phyloP scores from a whole-genome alignment of 148 eudicot genomes.

The Fallopia convolvulus region DNA sequence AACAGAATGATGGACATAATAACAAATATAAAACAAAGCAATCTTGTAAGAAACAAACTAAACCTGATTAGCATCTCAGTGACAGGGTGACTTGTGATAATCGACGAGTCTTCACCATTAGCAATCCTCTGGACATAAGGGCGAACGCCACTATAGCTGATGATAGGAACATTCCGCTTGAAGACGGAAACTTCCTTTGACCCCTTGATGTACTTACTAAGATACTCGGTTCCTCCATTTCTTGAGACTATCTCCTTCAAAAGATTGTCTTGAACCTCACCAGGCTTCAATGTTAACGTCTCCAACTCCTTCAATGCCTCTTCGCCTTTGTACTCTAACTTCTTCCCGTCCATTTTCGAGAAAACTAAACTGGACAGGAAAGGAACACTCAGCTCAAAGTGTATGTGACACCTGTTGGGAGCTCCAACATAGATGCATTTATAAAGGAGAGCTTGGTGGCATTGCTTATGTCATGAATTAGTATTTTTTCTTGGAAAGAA shows the following conservation, averaged over 20 bases:
- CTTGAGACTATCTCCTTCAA: constrained; percentile 39
- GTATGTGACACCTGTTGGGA: background rate
- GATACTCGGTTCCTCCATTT: constrained; percentile 54
- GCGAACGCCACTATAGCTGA: constrained; percentile 36
- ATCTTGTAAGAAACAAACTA: constrained; percentile 15
- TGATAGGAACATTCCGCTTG: constrained; percentile 51
- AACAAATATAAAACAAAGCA: too few species aligned
- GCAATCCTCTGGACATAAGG: constrained; percentile 66
- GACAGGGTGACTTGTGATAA: constrained; percentile 51
- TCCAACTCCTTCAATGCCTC: constrained; percentile 61
- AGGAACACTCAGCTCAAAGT: background rate
- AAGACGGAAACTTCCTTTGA: constrained; percentile 33
- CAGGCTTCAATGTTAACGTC: constrained; percentile 40
- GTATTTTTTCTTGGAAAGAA: too few species aligned
- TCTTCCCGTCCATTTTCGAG: constrained; percentile 3
- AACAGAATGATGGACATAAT: too few species aligned
- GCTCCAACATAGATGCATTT: background rate
- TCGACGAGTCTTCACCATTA: constrained; percentile 61
- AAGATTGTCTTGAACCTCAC: constrained; percentile 51
- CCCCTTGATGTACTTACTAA: constrained; percentile 38
- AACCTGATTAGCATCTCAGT: constrained; percentile 82
- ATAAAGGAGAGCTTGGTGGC: too few species aligned
- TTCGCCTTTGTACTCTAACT: constrained; percentile 9
- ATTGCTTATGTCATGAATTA: too few species aligned
- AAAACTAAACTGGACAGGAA: too few species aligned